Evolutionary conservation across 2,329 filamentous ascomycete species (phyloP).

Genomic region (Apiospora pterosperma): DNA sequence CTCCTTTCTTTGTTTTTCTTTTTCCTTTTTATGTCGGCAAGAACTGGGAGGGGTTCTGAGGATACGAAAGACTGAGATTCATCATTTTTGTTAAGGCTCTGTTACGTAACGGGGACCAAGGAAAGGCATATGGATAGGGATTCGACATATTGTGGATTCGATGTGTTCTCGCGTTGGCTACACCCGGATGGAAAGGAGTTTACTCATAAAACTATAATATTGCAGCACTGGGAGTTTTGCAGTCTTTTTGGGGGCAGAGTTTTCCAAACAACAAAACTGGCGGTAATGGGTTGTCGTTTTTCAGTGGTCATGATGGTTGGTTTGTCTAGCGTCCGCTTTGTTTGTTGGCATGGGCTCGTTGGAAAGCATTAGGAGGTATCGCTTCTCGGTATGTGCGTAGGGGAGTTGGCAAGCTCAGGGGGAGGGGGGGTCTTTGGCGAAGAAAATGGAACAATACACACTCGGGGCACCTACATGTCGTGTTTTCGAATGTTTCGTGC

Average conservation of each 20-base stretch:
- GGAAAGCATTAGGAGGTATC: slow-evolving; percentile 1
- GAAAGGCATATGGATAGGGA: background rate
- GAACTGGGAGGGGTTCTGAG: background rate
- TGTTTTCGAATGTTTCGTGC: too few relatives aligned
- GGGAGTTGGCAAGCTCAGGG: background rate
- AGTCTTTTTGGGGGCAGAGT: background rate
- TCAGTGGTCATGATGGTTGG: background rate
- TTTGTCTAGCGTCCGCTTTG: background rate
- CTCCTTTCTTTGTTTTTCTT: background rate
- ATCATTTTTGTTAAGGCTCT: background rate
- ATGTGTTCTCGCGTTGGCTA: background rate
- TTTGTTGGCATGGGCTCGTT: background rate
- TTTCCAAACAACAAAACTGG: slow-evolving; percentile 11
- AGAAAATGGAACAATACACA: background rate
- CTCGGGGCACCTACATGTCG: background rate
- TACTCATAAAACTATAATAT: background rate
- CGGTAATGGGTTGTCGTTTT: slow-evolving; percentile 2
- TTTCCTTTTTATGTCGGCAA: background rate
- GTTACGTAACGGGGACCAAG: background rate
- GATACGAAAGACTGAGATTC: background rate
- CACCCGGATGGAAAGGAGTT: background rate
- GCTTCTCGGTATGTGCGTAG: background rate
- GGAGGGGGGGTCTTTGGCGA: background rate
- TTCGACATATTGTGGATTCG: background rate
- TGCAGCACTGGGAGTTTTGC: background rate